Base-by-base conservation (phyloP, 768 basidiomycete genomes). In the Tubosaeta sp. region DNA sequence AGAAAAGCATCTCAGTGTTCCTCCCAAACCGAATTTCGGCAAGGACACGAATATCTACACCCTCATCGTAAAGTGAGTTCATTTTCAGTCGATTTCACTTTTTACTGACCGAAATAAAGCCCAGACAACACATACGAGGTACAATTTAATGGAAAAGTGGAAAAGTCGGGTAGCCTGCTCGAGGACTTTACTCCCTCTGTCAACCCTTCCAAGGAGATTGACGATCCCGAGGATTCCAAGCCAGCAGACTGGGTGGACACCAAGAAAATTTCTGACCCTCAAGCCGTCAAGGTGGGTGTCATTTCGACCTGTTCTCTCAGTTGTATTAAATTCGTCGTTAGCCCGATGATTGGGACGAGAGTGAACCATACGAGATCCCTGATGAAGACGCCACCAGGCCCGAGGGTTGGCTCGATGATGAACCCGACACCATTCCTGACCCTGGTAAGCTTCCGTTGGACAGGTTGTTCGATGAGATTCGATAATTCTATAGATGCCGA, bases 261-360 rank as follows among this genome's bases (percentile, higher is more conserved):
- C 31, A 83, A 90, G 70, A 84, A 79, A 64, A 98, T 99, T 51
- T 42, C 86, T 25, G 95, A 97, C 63, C 81, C 88, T 4, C 81
- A 84, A 0, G 94, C 94, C 34, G 80, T 65, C 59, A 96, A 95
- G 80, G 86, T 87, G 46, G 13, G 10, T 1, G 58, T 19, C 1
- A 19, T 36, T 30, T 16, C 25, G n/a, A 16, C 34, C 1, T 8
- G 0, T 52, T 38, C 6, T 48, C 6, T 7, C 4, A 1, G 3
- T 27, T 0, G 44, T 42, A 32, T 21, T 46, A 1, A 56, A 31
- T 22, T 12, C 3, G 49, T 7, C 18, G 49, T 36, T 50, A 64
- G 90, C 95, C 95, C 44, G 90, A 74, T 3, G 96, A 98, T 71
- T 99, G 96, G 96, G 92, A 99, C 65, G 96, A 99, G 74, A 90